A percentile compares a stretch with the other conserved stretches of the same genome.
Conservation (phyloP, 225 moss, liverwort and hornwort species). For the Asterella californica region DNA sequence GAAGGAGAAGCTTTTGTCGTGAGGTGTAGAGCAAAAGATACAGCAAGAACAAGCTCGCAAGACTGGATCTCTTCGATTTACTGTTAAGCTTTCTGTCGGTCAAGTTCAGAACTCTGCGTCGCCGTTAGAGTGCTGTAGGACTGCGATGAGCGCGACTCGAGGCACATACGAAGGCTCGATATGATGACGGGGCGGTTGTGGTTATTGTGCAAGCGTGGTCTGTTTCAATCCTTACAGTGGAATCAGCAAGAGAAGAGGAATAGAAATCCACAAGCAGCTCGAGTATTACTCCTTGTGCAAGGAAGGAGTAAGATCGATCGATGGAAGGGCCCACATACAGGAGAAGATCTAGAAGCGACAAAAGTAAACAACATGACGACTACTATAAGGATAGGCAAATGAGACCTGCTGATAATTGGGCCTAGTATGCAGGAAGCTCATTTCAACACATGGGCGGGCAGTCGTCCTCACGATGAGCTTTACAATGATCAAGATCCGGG, state of each 20-base stretch:
- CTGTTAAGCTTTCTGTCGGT: neutral
- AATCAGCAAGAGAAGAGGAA: neutral
- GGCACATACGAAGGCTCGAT: no score
- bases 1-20: neutral
- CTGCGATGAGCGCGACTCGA: no score
- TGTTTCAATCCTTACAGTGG: neutral
- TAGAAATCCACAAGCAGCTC: neutral
- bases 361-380: neutral
- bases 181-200: no score
- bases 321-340: neutral
- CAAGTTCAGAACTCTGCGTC: neutral
- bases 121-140: neutral
- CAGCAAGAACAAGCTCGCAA: neutral
- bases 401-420: neutral
- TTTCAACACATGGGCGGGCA: neutral
- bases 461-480: neutral
- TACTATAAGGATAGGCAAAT: neutral
- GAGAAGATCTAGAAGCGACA: neutral
- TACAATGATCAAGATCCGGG: no score
- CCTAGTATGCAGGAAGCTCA: neutral
- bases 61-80: neutral
- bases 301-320: no score
- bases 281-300: neutral
- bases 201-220: neutral
- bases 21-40: neutral